These are phyloP conservation scores for Myxozyma udenii DNA, from an alignment of 805 yeast genomes.

Conservation along the genomic window DNA sequence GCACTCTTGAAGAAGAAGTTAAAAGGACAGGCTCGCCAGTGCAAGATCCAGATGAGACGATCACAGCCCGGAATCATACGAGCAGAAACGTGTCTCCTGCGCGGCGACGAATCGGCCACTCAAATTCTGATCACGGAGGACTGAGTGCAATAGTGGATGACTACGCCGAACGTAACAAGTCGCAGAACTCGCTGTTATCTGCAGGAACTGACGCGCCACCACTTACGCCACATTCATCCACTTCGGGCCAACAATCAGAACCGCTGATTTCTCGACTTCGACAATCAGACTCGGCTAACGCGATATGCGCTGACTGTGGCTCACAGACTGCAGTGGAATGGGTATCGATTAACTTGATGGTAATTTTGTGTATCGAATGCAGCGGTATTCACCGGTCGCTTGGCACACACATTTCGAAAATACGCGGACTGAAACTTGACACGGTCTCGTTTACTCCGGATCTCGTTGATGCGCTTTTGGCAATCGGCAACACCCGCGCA, in stretches of 20 bases:
- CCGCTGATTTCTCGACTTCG: slow-evolving; percentile 19
- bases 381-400: slow-evolving; percentile 84
- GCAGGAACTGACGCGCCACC: not conserved
- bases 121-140: not conserved
- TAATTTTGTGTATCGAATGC: slow-evolving; percentile 76
- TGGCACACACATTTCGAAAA: slow-evolving; percentile 77
- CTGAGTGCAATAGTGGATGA: not conserved
- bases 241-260: slow-evolving; percentile 1
- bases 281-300: slow-evolving; percentile 50
- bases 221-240: not conserved
- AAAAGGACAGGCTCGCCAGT: slow-evolving; percentile 21
- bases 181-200: not conserved
- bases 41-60: not conserved
- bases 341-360: slow-evolving; percentile 74
- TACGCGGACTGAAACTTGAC: slow-evolving; percentile 76
- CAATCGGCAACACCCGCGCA: slow-evolving; percentile 52
- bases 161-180: not conserved
- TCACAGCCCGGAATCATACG: not conserved
- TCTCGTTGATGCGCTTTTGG: slow-evolving; percentile 52
- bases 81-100: not conserved
- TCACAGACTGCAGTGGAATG: slow-evolving; percentile 67
- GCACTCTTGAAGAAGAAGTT: slow-evolving; percentile 41
- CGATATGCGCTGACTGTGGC: slow-evolving; percentile 77
- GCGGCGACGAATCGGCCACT: not conserved
- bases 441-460: slow-evolving; percentile 57